phyloP scores from a whole-genome alignment of 768 basidiomycete species.

The Suillus subluteus region DNA sequence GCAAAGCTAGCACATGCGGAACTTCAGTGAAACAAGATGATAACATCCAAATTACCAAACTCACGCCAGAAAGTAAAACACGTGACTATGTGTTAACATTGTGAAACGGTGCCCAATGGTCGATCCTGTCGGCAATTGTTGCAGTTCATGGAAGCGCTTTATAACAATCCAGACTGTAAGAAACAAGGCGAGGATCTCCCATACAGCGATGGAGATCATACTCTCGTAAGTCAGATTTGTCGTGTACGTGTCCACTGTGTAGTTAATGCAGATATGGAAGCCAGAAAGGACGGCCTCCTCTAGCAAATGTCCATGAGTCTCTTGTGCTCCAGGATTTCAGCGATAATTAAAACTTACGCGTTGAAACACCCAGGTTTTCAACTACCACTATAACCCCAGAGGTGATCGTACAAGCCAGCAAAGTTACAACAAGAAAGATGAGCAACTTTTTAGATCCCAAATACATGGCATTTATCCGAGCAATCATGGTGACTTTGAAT shows the following conservation, averaged over 20 bases:
- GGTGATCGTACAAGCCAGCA: too few relatives aligned
- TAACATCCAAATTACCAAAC: neutral
- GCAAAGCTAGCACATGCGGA: neutral
- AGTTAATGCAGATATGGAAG: neutral
- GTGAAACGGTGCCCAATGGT: neutral
- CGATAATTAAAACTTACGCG: neutral
- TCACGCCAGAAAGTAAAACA: neutral
- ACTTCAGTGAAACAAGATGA: neutral
- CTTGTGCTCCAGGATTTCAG: neutral
- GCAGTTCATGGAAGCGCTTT: neutral
- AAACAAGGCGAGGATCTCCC: neutral
- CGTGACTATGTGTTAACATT: neutral
- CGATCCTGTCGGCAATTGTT: neutral
- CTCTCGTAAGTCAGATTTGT: neutral
- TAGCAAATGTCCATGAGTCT: neutral
- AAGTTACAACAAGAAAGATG: too few relatives aligned
- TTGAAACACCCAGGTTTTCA: too few relatives aligned
- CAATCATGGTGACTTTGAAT: too few relatives aligned
- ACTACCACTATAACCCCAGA: too few relatives aligned
- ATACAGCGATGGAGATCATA: neutral
- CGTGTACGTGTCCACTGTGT: too few relatives aligned
- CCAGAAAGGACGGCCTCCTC: neutral
- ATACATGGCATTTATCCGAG: too few relatives aligned
- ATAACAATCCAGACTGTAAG: neutral
- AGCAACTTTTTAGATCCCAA: too few relatives aligned